A percentile compares a stretch with the other conserved stretches of the same genome.
phyloP scores from a whole-genome alignment of 2,329 filamentous ascomycete genomes.

The Colletotrichum phormii region DNA sequence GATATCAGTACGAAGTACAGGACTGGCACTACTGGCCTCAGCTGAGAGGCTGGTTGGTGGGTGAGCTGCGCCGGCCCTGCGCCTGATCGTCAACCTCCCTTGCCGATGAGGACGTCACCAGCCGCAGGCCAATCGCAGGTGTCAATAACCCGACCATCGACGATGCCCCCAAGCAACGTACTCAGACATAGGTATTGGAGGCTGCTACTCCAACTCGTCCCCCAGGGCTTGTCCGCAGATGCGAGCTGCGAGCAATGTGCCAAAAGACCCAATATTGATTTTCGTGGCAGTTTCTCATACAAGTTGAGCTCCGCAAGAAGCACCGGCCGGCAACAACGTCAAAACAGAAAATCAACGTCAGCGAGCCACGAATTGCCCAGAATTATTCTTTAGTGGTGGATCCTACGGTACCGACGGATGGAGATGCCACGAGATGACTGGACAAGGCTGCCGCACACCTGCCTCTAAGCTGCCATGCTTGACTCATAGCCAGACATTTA shows the following conservation, averaged over 20 bases:
- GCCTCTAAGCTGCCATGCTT: slow-evolving; percentile 28
- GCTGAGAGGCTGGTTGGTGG: slow-evolving; percentile 5
- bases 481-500: slow-evolving; percentile 31
- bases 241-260: background rate
- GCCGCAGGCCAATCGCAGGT: slow-evolving; percentile 14
- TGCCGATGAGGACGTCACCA: slow-evolving; percentile 26
- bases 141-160: slow-evolving; percentile 20
- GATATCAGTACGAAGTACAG: background rate
- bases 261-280: background rate
- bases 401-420: slow-evolving; percentile 22
- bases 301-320: background rate
- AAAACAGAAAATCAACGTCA: slow-evolving; percentile 18
- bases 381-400: slow-evolving; percentile 10
- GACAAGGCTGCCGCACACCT: slow-evolving; percentile 33
- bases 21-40: background rate
- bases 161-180: background rate
- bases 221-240: background rate
- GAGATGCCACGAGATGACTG: slow-evolving; percentile 24
- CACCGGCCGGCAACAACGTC: slow-evolving; percentile 1
- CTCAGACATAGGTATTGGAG: background rate
- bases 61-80: slow-evolving; percentile 2
- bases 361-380: slow-evolving; percentile 11
- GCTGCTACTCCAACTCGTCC: background rate
- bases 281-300: background rate
- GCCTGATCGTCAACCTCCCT: slow-evolving; percentile 16